A percentile compares a stretch with the other conserved stretches of the same genome.
Evolutionary conservation across 2,329 filamentous ascomycete species (phyloP).

Genomic region (Tetracladium maxilliforme): DNA sequence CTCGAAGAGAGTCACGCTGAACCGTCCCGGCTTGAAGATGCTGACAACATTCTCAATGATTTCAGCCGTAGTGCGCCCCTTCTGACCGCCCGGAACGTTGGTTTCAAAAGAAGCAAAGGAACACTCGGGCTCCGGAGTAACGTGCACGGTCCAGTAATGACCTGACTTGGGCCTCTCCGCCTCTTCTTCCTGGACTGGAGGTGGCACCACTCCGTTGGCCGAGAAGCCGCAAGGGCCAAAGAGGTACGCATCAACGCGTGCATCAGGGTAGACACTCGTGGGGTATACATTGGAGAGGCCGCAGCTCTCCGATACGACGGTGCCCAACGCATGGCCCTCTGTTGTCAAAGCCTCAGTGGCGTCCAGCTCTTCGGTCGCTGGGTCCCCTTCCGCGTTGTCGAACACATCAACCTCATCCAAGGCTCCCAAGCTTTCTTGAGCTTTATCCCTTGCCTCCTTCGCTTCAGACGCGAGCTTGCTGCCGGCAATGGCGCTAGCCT

Average conservation of each 20-base stretch:
- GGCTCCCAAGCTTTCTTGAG: constrained; percentile 38
- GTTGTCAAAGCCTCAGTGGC: constrained; percentile 66
- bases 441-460: constrained; percentile 44
- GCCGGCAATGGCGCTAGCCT: constrained; percentile 83
- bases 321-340: constrained; percentile 86
- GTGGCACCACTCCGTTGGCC: constrained; percentile 87
- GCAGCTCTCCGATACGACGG: constrained; percentile 79
- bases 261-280: constrained; percentile 73
- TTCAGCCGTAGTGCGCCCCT: constrained; percentile 74
- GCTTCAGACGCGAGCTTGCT: constrained; percentile 59
- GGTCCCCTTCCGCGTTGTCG: too few relatives aligned
- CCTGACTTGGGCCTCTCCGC: constrained; percentile 36
- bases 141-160: constrained; percentile 97
- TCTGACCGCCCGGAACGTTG: constrained; percentile 83
- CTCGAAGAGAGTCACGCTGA: constrained; percentile 94
- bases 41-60: constrained; percentile 86
- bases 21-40: constrained; percentile 96
- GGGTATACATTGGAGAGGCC: constrained; percentile 85
- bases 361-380: constrained; percentile 45
- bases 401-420: constrained; percentile 63
- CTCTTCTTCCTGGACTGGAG: constrained; percentile 38
- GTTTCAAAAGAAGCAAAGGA: constrained; percentile 98
- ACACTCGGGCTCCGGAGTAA: constrained; percentile 92
- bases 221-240: constrained; percentile 97
- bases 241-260: constrained; percentile 87